Base-by-base conservation (phyloP, 2,329 filamentous ascomycete genomes). In the Trichoderma koningii region DNA sequence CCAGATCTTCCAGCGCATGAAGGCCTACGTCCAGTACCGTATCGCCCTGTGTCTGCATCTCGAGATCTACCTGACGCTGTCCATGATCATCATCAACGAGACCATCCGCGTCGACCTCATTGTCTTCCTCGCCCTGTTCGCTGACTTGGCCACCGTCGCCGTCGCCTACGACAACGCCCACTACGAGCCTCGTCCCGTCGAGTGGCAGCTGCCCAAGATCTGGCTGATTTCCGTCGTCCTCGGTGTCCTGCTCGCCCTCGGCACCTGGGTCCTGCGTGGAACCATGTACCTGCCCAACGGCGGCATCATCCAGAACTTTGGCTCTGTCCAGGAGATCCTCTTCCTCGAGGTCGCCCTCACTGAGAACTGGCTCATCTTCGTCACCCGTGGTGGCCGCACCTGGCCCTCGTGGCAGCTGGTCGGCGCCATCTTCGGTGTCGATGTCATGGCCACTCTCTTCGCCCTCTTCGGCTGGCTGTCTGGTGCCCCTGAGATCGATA, bases 1-100 rank as follows among this genome's bases (percentile, higher is more conserved):
- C 73, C 92, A 96, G 79, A 96, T 97, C 78, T 96, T 96, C 84
- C 92, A 96, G 82, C 91, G 93, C 74, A 96, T 97, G 92, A 95
- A 96, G 81, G 90, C 92, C 66, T 97, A 96, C 82, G 91, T 97
- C 70, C 90, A 96, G 73, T 96, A 96, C 83, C 91, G 93, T 85
- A 96, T 97, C 74, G 92, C 93, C 55, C 82, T 97, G 73, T 96
- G 92, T 19, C 87, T 96, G 69, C 93, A 97, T 77, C 85, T 96
- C 74, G 92, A 95, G 81, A 91, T 96, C 76, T 96, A 93, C 85
- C 85, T 96, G 57, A 92, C 92, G 76, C 86, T 96, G 66, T 96
- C 92, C 92, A 95, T 96, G 73, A 90, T 90, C 72, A 93, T 94
- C 72, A 83, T 94, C 72, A 95, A 96, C 84, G 83, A 87, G 68